These are phyloP conservation scores for Helotiales sp. DNA, from an alignment of 2,329 filamentous ascomycete genomes.

Conservation along the genomic window DNA sequence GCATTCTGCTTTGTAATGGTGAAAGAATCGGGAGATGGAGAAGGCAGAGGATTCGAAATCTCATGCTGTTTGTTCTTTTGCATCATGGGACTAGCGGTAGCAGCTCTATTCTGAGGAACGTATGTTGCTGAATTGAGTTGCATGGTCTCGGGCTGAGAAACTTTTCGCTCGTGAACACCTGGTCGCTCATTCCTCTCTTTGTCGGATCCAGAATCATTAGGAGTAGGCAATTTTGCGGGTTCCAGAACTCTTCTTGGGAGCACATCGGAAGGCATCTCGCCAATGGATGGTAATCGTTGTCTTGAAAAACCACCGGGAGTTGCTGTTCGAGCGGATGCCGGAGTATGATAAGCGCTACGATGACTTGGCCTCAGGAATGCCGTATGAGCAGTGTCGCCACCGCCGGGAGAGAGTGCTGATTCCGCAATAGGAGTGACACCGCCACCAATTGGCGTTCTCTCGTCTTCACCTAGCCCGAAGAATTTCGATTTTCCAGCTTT, in stretches of 20 bases:
- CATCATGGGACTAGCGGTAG: conserved; percentile 72
- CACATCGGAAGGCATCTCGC: conserved; percentile 65
- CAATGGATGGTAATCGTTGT: conserved; percentile 77
- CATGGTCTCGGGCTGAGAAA: conserved; percentile 43
- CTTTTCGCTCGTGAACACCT: conserved; percentile 39
- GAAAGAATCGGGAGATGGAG: conserved; percentile 69
- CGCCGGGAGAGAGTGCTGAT: conserved; percentile 74
- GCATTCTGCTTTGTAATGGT: conserved; percentile 64
- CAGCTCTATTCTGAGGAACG: conserved; percentile 49
- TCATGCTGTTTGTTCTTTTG: conserved; percentile 49
- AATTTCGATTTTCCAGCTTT: conserved; percentile 66
- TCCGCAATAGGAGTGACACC: conserved; percentile 89
- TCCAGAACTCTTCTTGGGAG: conserved; percentile 48
- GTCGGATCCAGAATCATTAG: conserved; percentile 53
- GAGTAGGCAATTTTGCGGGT: conserved; percentile 48
- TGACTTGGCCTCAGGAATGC: conserved; percentile 71
- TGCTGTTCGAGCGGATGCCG: conserved; percentile 67
- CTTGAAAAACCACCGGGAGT: conserved; percentile 65
- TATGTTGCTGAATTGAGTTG: conserved; percentile 46
- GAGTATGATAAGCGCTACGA: conserved; percentile 71
- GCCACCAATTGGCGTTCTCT: conserved; percentile 75
- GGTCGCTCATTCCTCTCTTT: conserved; percentile 47
- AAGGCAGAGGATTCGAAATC: conserved; percentile 64
- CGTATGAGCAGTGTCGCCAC: conserved; percentile 65
- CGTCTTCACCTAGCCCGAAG: conserved; percentile 60